Base-by-base conservation (phyloP, 371 early-diverging fungal genomes). In the Mortierella sp. region DNA sequence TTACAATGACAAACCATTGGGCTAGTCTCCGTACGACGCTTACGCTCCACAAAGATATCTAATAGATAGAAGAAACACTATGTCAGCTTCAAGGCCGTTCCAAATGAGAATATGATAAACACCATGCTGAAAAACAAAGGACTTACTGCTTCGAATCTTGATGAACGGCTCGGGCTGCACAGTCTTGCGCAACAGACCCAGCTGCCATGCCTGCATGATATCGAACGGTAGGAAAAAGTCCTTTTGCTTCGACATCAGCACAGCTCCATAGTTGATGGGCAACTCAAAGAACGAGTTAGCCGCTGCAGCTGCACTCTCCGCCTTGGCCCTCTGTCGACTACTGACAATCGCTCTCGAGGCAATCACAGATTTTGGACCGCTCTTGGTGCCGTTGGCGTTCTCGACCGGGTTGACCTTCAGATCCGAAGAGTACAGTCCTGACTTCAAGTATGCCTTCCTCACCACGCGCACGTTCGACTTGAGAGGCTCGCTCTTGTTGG, bases 41-140 rank as follows among this genome's bases (percentile, higher is more conserved):
- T 92, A 26, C 95, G 85, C 76, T 94, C 95, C 0, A 93, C 91
- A 85, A 92, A 95, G 9, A 94, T 89, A 74, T 95, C 93, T 93
- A 86, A 19, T 31, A 22, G 52, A 24, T 22, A 19, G 8, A 55
- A 29, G 6, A 6, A 37, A 24, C 8, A 22, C 11, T n/a, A 40
- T 1, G 19, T 70, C 48, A 73, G 34, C 24, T 22, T n/a, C 34
- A 2, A 66, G 26, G 8, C 11, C 37, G 55, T 7, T 40, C 41
- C 22, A 47, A 37, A 66, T 26, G 34, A 34, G 34, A 11, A n/a
- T 26, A 39, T 11, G 26, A 29, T 19, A 63, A 29, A 68, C n/a
- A 31, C 4, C 24, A 43, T 34, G 24, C 4, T 3, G 29, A 34
- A n/a, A 24, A 9, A 24, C 14, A 58, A 70, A 43, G 48, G n/a